phyloP scores from a whole-genome alignment of 208 protist species.

The Wallacemonas sp. region DNA sequence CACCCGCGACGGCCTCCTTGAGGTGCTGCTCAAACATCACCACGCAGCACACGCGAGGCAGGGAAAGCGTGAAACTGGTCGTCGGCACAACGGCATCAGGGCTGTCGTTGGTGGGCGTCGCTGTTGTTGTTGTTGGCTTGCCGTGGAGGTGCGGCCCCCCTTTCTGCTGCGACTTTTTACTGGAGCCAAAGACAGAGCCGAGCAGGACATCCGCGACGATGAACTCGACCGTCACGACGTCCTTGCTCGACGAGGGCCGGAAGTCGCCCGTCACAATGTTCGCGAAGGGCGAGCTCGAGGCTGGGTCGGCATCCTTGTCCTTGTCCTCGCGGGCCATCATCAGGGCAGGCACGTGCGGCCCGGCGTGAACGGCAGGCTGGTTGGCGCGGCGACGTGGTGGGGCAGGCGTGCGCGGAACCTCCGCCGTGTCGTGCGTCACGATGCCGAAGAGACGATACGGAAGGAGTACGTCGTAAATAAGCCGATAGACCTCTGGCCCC shows the following conservation, averaged over 20 bases:
- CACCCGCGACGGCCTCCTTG: not conserved
- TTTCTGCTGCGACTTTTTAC: not conserved
- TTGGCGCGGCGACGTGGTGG: not conserved
- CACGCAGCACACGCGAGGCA: not conserved
- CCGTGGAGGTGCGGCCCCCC: not conserved
- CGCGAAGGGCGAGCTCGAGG: not conserved
- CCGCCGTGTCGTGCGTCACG: conserved; percentile 1
- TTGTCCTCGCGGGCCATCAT: not conserved
- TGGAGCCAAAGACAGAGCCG: not conserved
- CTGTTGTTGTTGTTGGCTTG: not conserved
- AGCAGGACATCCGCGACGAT: conserved; percentile 5
- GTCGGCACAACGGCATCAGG: not conserved
- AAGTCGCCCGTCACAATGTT: conserved; percentile 13
- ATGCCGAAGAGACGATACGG: conserved; percentile 13
- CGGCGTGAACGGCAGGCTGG: conserved; percentile 1
- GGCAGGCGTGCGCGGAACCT: not conserved
- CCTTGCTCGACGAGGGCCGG: conserved; percentile 6
- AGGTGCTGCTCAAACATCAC: conserved; percentile 3
- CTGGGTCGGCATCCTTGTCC: not conserved
- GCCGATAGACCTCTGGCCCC: conserved; percentile 4
- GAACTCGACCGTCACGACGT: conserved; percentile 7
- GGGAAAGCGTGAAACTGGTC: conserved; percentile 1
- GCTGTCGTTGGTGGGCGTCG: not conserved
- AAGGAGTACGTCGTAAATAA: conserved; percentile 13
- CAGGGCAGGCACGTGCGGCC: not conserved